Evolutionary conservation across 495 filamentous ascomycete genomes (phyloP).

Genomic region (Xylaria grammica): DNA sequence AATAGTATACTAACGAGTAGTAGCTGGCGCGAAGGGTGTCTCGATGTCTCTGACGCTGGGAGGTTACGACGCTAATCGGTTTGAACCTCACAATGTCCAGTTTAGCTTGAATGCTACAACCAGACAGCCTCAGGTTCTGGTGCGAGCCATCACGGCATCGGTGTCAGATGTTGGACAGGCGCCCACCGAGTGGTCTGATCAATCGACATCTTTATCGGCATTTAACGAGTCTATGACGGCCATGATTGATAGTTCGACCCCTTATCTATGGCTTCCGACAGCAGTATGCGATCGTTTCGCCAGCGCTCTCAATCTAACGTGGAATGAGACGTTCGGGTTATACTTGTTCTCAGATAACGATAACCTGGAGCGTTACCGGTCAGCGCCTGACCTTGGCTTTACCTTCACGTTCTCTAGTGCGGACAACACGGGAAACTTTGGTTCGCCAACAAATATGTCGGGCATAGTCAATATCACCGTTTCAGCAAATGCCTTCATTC

Average conservation of each 20-base stretch:
- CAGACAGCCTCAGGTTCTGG: slow-evolving; percentile 55
- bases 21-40: slow-evolving; percentile 46
- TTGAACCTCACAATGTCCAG: slow-evolving; percentile 57
- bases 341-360: slow-evolving; percentile 44
- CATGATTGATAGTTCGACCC: slow-evolving; percentile 70
- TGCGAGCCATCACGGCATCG: slow-evolving; percentile 61
- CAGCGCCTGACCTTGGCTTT: slow-evolving; percentile 57
- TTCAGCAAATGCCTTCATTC: slow-evolving; percentile 67
- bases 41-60: slow-evolving; percentile 66
- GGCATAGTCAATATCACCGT: slow-evolving; percentile 65
- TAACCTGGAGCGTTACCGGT: slow-evolving; percentile 43
- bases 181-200: slow-evolving; percentile 47
- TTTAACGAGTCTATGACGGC: slow-evolving; percentile 56
- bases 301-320: slow-evolving; percentile 60
- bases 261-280: slow-evolving; percentile 70
- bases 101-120: slow-evolving; percentile 57
- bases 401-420: slow-evolving; percentile 63
- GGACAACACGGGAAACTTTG: slow-evolving; percentile 51
- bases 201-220: slow-evolving; percentile 42
- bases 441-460: slow-evolving; percentile 44
- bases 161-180: slow-evolving; percentile 46
- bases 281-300: slow-evolving; percentile 68
- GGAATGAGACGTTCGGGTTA: slow-evolving; percentile 54
- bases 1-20: slow-evolving; percentile 31
- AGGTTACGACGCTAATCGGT: slow-evolving; percentile 66